These are phyloP conservation scores for Westerdykella sp. DNA, from an alignment of 2,329 filamentous ascomycete genomes.

Conservation along the genomic window DNA sequence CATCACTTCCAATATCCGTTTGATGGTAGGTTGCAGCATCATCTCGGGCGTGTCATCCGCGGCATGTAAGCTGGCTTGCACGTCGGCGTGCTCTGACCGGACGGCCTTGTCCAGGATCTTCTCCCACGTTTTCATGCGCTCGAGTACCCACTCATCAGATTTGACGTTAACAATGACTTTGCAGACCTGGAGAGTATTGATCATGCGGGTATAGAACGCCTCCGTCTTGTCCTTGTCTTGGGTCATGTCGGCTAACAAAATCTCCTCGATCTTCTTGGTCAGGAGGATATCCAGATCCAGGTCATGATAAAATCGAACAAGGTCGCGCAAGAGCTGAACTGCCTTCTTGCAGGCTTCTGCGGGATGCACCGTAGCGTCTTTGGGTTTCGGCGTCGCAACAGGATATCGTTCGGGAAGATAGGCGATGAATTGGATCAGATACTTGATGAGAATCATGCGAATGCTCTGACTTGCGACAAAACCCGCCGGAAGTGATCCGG, in stretches of 20 bases:
- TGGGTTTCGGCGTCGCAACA: constrained; percentile 47
- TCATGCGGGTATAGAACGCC: constrained; percentile 75
- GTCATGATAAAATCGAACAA: constrained; percentile 86
- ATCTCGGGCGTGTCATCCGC: constrained; percentile 61
- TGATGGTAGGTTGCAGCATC: constrained; percentile 64
- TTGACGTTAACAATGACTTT: constrained; percentile 85
- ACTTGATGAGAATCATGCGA: constrained; percentile 81
- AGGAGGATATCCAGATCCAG: constrained; percentile 80
- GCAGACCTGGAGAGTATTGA: constrained; percentile 90
- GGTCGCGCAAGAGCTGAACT: constrained; percentile 71
- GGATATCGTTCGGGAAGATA: constrained; percentile 80
- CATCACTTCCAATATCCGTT: constrained; percentile 79
- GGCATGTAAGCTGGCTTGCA: constrained; percentile 86
- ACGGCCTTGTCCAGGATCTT: constrained; percentile 86
- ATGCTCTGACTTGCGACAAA: constrained; percentile 48
- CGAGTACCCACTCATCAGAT: constrained; percentile 81
- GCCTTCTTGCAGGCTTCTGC: constrained; percentile 82
- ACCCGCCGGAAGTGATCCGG: constrained; percentile 46
- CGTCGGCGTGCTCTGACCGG: constrained; percentile 80
- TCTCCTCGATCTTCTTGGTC: constrained; percentile 79
- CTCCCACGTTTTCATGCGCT: constrained; percentile 69
- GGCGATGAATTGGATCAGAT: constrained; percentile 91
- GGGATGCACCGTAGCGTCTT: constrained; percentile 42
- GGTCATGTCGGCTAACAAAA: constrained; percentile 65
- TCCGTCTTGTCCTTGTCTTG: constrained; percentile 50